These are phyloP conservation scores for Colletotrichum gloeosporioides DNA, from an alignment of 2,329 filamentous ascomycete genomes.

Conservation along the genomic window DNA sequence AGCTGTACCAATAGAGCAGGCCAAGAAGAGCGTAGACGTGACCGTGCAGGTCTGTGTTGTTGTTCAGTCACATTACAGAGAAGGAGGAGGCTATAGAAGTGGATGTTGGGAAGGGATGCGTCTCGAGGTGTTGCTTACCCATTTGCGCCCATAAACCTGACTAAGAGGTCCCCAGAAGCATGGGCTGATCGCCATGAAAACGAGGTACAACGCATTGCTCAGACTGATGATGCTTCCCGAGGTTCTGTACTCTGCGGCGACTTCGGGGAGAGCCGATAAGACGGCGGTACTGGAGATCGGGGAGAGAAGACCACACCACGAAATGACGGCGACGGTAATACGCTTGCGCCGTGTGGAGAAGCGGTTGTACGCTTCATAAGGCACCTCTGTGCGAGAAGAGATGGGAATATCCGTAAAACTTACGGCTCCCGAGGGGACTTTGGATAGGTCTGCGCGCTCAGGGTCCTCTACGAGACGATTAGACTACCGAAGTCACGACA, in stretches of 20 bases:
- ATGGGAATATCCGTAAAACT: constrained; percentile 9
- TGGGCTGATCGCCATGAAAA: constrained; percentile 72
- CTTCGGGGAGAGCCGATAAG: constrained; percentile 75
- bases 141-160: constrained; percentile 59
- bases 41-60: constrained; percentile 20
- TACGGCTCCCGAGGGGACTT: constrained; percentile 7
- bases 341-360: constrained; percentile 67
- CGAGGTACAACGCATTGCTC: constrained; percentile 73
- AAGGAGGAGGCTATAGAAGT: background rate
- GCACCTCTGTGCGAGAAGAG: constrained; percentile 34
- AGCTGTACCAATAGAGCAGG: constrained; percentile 69
- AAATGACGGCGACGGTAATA: constrained; percentile 71
- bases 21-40: constrained; percentile 55
- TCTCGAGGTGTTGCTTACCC: constrained; percentile 34
- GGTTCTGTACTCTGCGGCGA: constrained; percentile 68
- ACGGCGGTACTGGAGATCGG: constrained; percentile 78
- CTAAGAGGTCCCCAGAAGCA: constrained; percentile 72
- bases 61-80: background rate
- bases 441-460: background rate
- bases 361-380: constrained; percentile 68
- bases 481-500: background rate
- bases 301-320: constrained; percentile 78
- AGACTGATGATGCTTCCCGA: constrained; percentile 69
- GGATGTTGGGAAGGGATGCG: background rate
- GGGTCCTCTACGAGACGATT: background rate